Evolutionary conservation across 2,329 filamentous ascomycete genomes (phyloP).

Genomic region (Pezicula neosporulosa): DNA sequence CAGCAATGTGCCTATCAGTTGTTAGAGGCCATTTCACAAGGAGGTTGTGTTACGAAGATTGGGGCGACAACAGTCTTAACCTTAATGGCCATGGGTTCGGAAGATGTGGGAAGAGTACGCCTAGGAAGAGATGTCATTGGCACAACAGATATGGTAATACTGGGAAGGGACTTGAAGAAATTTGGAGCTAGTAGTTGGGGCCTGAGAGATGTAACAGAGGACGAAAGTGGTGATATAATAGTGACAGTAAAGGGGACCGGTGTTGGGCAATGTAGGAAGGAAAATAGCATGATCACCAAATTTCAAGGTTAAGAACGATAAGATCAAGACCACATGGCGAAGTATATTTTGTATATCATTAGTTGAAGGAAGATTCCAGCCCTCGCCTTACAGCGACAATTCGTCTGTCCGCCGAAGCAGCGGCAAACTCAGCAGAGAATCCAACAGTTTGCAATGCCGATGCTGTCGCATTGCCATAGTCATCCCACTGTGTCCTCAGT

Average conservation of each 20-base stretch:
- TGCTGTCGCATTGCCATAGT: constrained; percentile 23
- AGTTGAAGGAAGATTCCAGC: constrained; percentile 11
- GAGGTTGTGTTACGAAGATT: constrained; percentile 74
- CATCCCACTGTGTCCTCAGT: constrained; percentile 24
- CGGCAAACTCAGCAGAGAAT: constrained; percentile 23
- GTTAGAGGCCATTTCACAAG: constrained; percentile 75
- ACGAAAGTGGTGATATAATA: constrained; percentile 65
- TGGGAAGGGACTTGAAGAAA: constrained; percentile 81
- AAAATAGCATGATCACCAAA: constrained; percentile 63
- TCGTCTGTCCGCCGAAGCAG: constrained; percentile 19
- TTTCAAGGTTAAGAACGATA: background rate
- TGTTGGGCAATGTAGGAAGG: constrained; percentile 90
- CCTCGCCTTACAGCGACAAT: constrained; percentile 20
- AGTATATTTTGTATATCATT: constrained; percentile 4
- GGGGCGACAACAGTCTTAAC: constrained; percentile 74
- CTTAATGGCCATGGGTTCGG: constrained; percentile 96
- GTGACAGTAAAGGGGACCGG: constrained; percentile 90
- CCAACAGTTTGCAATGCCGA: constrained; percentile 25
- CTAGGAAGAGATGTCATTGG: constrained; percentile 79
- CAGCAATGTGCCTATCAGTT: constrained; percentile 85
- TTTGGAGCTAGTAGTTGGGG: constrained; percentile 94
- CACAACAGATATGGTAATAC: constrained; percentile 72
- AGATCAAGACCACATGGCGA: background rate
- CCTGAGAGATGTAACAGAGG: constrained; percentile 68
- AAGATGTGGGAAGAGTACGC: constrained; percentile 86